phyloP scores from a whole-genome alignment of 768 basidiomycete genomes.

The Leccinellum rugosiceps region DNA sequence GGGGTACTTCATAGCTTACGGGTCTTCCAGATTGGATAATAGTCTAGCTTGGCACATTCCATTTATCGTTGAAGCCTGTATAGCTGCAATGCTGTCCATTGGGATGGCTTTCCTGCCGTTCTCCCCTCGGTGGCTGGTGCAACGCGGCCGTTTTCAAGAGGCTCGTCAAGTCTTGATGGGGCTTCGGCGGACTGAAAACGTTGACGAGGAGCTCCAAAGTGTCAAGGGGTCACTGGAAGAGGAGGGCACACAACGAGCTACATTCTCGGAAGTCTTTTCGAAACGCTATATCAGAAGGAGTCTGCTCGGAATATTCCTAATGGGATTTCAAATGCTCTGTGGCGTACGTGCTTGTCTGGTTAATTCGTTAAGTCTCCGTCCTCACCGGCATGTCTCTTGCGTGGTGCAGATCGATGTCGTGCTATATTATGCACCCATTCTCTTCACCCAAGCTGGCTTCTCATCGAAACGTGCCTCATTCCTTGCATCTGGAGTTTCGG shows the following conservation, averaged over 20 bases:
- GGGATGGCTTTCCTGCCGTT: conserved; percentile 25
- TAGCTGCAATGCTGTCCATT: conserved; percentile 14
- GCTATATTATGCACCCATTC: conserved; percentile 41
- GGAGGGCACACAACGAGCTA: conserved; percentile 15
- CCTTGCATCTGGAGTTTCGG: conserved; percentile 49
- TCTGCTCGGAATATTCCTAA: conserved; percentile 40
- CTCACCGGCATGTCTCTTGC: neutral
- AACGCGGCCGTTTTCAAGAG: conserved; percentile 30
- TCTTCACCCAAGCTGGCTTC: conserved; percentile 52
- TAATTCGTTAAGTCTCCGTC: neutral
- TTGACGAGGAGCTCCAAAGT: conserved; percentile 21
- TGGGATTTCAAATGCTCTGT: conserved; percentile 41
- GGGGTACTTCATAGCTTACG: conserved; percentile 31
- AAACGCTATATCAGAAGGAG: conserved; percentile 33
- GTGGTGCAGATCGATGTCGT: conserved; percentile 27
- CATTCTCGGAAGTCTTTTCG: conserved; percentile 29
- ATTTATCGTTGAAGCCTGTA: conserved; percentile 25
- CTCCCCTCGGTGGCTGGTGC: conserved; percentile 30
- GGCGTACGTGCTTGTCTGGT: conserved; percentile 16
- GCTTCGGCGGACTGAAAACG: conserved; percentile 10
- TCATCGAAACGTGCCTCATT: conserved; percentile 44
- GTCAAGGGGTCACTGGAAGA: conserved; percentile 24
- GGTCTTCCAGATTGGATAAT: conserved; percentile 18
- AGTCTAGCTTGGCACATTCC: conserved; percentile 29
- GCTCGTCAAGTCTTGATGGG: conserved; percentile 29